Percentiles rank a stretch among this genome's conserved stretches.
phyloP scores from a whole-genome alignment of 2,329 filamentous ascomycete species.

The Pseudogymnoascus sp. region DNA sequence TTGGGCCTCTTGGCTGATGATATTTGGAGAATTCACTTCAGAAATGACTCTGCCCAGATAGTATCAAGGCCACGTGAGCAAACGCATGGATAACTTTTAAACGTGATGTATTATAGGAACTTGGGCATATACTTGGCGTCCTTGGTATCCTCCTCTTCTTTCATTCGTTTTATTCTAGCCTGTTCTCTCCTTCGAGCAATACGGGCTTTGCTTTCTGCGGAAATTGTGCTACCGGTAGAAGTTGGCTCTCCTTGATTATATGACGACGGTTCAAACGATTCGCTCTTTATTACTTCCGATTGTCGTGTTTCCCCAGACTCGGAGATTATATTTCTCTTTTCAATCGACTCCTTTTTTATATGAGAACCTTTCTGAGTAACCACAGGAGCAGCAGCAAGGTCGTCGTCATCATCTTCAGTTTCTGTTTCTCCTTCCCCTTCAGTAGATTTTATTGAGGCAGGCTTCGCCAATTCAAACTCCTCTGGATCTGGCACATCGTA shows the following conservation, averaged over 20 bases:
- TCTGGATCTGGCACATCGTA: slow-evolving; percentile 15
- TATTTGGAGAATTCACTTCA: slow-evolving; percentile 13
- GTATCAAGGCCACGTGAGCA: not conserved
- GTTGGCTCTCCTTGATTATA: not conserved
- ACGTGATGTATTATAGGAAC: not conserved
- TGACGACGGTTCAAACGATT: slow-evolving; percentile 2
- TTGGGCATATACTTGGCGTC: slow-evolving; percentile 16
- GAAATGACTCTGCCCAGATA: not conserved
- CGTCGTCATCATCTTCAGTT: slow-evolving; percentile 25
- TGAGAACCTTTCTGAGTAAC: slow-evolving; percentile 13
- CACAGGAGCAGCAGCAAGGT: slow-evolving; percentile 21
- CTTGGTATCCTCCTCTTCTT: slow-evolving; percentile 21
- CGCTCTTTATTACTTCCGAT: slow-evolving; percentile 20
- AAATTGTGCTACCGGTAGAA: not conserved
- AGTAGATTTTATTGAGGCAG: not conserved
- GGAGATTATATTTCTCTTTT: not conserved
- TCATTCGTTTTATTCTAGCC: slow-evolving; percentile 18
- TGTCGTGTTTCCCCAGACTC: slow-evolving; percentile 22
- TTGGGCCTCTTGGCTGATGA: slow-evolving; percentile 1
- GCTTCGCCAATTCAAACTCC: not conserved
- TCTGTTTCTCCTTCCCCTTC: slow-evolving; percentile 16
- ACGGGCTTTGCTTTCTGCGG: not conserved
- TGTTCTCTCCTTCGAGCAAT: slow-evolving; percentile 17
- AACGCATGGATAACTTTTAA: not conserved
- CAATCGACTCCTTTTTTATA: slow-evolving; percentile 1